A percentile compares a stretch with the other conserved stretches of the same genome.
phyloP scores from a whole-genome alignment of 345 rosid genomes.

The Excoecaria agallocha region DNA sequence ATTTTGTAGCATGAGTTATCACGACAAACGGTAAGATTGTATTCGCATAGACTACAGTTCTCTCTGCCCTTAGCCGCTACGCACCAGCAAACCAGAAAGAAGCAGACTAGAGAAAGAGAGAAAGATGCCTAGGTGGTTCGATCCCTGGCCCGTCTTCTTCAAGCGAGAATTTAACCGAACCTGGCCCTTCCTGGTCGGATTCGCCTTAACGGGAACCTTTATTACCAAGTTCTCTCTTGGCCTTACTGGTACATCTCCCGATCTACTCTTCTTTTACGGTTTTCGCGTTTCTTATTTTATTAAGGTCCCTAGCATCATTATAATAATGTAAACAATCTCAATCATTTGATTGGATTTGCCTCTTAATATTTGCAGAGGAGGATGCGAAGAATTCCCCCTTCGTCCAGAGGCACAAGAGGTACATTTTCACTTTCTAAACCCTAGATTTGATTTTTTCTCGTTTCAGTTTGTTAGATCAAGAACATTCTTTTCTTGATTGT shows the following conservation, averaged over 20 bases:
- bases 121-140: slow-evolving; percentile 48
- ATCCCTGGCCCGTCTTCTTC: slow-evolving; percentile 83
- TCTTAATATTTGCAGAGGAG: slow-evolving; percentile 52
- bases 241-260: slow-evolving; percentile 51
- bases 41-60: not conserved
- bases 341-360: not conserved
- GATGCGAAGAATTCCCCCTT: slow-evolving; percentile 81
- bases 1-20: not conserved
- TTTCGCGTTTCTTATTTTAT: not conserved
- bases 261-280: not conserved
- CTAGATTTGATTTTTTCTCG: slow-evolving; percentile 1
- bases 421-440: slow-evolving; percentile 7
- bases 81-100: not conserved
- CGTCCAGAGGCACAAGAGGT: slow-evolving; percentile 81
- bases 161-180: slow-evolving; percentile 69
- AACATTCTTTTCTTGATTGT: not conserved
- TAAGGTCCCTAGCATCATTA: not conserved
- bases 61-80: not conserved
- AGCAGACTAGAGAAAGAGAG: slow-evolving; percentile 24
- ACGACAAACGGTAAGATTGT: not conserved
- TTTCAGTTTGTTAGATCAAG: not conserved
- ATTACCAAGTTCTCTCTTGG: slow-evolving; percentile 69
- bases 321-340: not conserved
- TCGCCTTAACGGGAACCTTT: slow-evolving; percentile 62
- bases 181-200: slow-evolving; percentile 86